phyloP scores from a whole-genome alignment of 345 rosid genomes.

The Lepidium didymum region DNA sequence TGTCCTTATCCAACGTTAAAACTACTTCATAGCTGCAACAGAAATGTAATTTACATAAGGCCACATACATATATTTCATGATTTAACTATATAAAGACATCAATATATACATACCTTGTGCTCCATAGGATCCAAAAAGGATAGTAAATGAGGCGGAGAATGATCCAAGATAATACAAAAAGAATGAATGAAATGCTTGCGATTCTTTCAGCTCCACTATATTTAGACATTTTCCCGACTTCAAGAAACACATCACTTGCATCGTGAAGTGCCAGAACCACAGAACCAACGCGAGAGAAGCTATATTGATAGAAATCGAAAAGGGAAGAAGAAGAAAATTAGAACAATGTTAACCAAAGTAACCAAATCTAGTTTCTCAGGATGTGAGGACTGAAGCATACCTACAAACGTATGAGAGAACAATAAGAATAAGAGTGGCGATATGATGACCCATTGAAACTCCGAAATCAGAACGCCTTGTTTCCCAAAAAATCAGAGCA shows the following conservation, averaged over 20 bases:
- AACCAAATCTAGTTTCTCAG: neutral
- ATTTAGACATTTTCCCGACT: slow-evolving; percentile 79
- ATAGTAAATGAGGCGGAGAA: slow-evolving; percentile 51
- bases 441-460: slow-evolving; percentile 79
- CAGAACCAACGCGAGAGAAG: slow-evolving; percentile 68
- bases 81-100: neutral
- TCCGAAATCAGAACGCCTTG: slow-evolving; percentile 60
- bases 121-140: slow-evolving; percentile 78
- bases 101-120: slow-evolving; percentile 46
- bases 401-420: slow-evolving; percentile 66
- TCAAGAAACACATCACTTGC: slow-evolving; percentile 72
- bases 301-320: slow-evolving; percentile 29
- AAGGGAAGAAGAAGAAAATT: neutral
- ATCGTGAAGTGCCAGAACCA: slow-evolving; percentile 67
- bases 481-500: slow-evolving; percentile 85
- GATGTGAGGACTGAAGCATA: slow-evolving; percentile 17
- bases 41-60: neutral
- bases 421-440: slow-evolving; percentile 44
- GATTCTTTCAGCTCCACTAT: slow-evolving; percentile 53
- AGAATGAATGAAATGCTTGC: slow-evolving; percentile 45
- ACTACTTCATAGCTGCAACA: slow-evolving; percentile 64
- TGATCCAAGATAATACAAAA: slow-evolving; percentile 48
- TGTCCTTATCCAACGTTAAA: slow-evolving; percentile 41
- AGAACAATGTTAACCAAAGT: neutral
- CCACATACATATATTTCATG: no score